A percentile compares a stretch with the other conserved stretches of the same genome.
phyloP scores from a whole-genome alignment of 2,329 filamentous ascomycete genomes.

The Incumbomyces lentus region DNA sequence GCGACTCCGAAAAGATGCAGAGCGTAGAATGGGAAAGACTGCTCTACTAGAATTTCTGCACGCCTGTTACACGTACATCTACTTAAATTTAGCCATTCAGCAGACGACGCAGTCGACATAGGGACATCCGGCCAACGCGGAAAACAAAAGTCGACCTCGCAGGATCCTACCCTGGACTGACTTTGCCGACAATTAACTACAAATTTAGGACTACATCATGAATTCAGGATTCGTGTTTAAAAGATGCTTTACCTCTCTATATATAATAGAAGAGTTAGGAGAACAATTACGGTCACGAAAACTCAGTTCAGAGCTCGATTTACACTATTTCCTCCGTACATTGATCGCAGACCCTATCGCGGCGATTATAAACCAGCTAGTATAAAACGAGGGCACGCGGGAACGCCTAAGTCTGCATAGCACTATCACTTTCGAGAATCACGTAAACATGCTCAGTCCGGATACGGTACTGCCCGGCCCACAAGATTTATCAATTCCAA shows the following conservation, averaged over 20 bases:
- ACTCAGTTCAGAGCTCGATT: conserved; percentile 14
- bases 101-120: conserved; percentile 8
- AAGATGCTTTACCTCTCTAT: conserved; percentile 10
- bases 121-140: conserved; percentile 16
- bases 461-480: too few relatives aligned
- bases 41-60: too few relatives aligned
- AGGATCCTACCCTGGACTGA: conserved; percentile 14
- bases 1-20: too few relatives aligned
- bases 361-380: conserved; percentile 7
- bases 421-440: conserved; percentile 14
- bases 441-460: conserved; percentile 11
- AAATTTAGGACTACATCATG: conserved; percentile 10
- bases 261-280: conserved; percentile 9
- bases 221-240: conserved; percentile 9
- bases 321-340: conserved; percentile 10
- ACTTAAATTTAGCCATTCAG: too few relatives aligned
- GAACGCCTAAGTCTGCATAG: conserved; percentile 11
- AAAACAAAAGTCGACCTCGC: conserved; percentile 13
- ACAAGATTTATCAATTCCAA: too few relatives aligned
- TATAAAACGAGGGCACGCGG: conserved; percentile 7
- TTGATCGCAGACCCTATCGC: conserved; percentile 9
- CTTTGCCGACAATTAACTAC: conserved; percentile 13
- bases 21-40: too few relatives aligned
- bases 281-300: conserved; percentile 2
- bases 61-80: too few relatives aligned